These are phyloP conservation scores for Gossypium aridum DNA, from an alignment of 441 rosid genomes.

Conservation along the genomic window DNA sequence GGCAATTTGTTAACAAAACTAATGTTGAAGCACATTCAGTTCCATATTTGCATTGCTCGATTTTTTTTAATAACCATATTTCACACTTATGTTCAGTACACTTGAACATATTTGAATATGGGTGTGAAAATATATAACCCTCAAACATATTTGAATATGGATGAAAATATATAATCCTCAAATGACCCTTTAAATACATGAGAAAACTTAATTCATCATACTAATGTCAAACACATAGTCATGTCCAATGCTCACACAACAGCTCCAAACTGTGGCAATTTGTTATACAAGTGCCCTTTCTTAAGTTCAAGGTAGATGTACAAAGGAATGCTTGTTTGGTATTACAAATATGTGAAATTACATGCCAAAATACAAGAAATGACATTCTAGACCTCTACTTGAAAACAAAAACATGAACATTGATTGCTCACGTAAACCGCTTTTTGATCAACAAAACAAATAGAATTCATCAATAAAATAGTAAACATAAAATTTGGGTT, in stretches of 20 bases:
- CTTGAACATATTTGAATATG: not conserved
- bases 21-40: no score
- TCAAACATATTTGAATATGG: not conserved
- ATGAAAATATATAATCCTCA: not conserved
- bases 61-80: no score
- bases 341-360: slow-evolving; percentile 18
- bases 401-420: slow-evolving; percentile 10
- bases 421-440: not conserved
- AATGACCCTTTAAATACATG: not conserved
- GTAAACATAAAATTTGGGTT: slow-evolving; percentile 1
- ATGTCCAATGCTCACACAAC: not conserved
- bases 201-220: not conserved
- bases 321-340: slow-evolving; percentile 20
- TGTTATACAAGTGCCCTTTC: not conserved
- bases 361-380: slow-evolving; percentile 21
- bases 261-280: not conserved
- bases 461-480: not conserved
- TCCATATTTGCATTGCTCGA: no score
- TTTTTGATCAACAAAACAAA: not conserved
- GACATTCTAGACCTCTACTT: slow-evolving; percentile 11
- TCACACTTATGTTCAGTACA: no score
- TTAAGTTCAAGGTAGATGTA: slow-evolving; percentile 15
- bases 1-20: no score
- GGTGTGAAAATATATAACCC: not conserved
- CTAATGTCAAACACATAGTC: not conserved